Evolutionary conservation across 1,284 basidiomycete species (phyloP).

Genomic region (Leccinum pachyderme): DNA sequence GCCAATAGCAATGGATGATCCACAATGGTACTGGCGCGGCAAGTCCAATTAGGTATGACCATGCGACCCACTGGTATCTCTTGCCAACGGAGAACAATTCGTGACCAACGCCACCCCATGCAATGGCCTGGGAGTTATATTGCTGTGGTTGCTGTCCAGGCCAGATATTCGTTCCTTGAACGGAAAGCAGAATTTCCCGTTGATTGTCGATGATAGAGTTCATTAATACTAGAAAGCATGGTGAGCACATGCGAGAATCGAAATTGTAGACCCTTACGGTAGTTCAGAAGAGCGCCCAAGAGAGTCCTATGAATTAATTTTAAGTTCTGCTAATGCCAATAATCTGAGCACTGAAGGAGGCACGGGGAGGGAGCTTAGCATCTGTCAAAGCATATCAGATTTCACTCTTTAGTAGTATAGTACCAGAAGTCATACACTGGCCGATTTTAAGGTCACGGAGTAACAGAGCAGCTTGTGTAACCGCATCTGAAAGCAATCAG

Average conservation of each 20-base stretch:
- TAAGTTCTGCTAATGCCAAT: no score
- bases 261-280: conserved; percentile 29
- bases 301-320: no score
- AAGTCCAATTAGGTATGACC: conserved; percentile 53
- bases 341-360: conserved; percentile 63
- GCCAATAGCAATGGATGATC: conserved; percentile 45
- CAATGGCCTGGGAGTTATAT: conserved; percentile 62
- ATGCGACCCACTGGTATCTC: conserved; percentile 57
- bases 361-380: conserved; percentile 66
- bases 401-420: conserved; percentile 8
- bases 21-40: conserved; percentile 57
- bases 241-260: background rate
- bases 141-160: conserved; percentile 38
- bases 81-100: conserved; percentile 52
- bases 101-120: conserved; percentile 64
- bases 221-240: conserved; percentile 43
- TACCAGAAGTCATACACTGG: conserved; percentile 41
- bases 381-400: conserved; percentile 24
- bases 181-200: conserved; percentile 45
- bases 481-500: conserved; percentile 34
- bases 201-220: conserved; percentile 57
- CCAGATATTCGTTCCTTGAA: conserved; percentile 61
- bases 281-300: conserved; percentile 52
- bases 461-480: conserved; percentile 43
- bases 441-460: conserved; percentile 59